A percentile compares a stretch with the other conserved stretches of the same genome.
Evolutionary conservation across 2,329 filamentous ascomycete genomes (phyloP).

Genomic region (Penicillium sp.): DNA sequence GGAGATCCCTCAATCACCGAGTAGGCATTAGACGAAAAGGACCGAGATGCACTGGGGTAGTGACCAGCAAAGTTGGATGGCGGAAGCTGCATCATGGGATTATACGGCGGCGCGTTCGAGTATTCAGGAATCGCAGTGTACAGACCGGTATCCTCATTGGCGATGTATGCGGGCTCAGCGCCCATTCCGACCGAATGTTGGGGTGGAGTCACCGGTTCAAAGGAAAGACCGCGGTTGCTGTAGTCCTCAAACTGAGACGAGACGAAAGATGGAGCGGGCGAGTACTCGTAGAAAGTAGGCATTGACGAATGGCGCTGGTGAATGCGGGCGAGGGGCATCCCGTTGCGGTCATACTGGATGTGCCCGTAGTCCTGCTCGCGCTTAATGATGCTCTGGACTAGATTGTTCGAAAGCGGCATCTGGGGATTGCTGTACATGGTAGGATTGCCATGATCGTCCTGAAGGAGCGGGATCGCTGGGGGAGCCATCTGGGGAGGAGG

Average conservation of each 20-base stretch:
- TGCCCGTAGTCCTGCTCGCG: slow-evolving; percentile 82
- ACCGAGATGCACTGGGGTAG: slow-evolving; percentile 69
- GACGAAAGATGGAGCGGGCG: slow-evolving; percentile 93
- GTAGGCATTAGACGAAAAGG: slow-evolving; percentile 77
- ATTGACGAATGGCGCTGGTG: slow-evolving; percentile 98
- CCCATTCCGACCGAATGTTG: slow-evolving; percentile 82
- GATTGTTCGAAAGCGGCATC: slow-evolving; percentile 68
- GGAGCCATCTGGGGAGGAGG: slow-evolving; percentile 84
- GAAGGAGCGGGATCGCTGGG: slow-evolving; percentile 58
- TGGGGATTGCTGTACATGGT: slow-evolving; percentile 63
- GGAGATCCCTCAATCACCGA: slow-evolving; percentile 97
- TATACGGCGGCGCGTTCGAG: slow-evolving; percentile 70
- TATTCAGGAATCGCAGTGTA: slow-evolving; percentile 95
- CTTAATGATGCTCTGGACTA: slow-evolving; percentile 77
- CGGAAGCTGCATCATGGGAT: slow-evolving; percentile 87
- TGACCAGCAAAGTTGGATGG: slow-evolving; percentile 80
- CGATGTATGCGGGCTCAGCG: slow-evolving; percentile 92
- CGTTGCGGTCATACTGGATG: slow-evolving; percentile 89
- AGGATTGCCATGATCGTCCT: slow-evolving; percentile 65
- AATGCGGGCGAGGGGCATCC: slow-evolving; percentile 76
- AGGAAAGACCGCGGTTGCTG: slow-evolving; percentile 92
- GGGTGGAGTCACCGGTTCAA: slow-evolving; percentile 93
- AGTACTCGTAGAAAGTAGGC: slow-evolving; percentile 98
- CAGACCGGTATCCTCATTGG: slow-evolving; percentile 94
- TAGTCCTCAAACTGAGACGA: slow-evolving; percentile 99